Conservation (phyloP, 768 basidiomycete species). For the Phylloporus rhodoxanthus region DNA sequence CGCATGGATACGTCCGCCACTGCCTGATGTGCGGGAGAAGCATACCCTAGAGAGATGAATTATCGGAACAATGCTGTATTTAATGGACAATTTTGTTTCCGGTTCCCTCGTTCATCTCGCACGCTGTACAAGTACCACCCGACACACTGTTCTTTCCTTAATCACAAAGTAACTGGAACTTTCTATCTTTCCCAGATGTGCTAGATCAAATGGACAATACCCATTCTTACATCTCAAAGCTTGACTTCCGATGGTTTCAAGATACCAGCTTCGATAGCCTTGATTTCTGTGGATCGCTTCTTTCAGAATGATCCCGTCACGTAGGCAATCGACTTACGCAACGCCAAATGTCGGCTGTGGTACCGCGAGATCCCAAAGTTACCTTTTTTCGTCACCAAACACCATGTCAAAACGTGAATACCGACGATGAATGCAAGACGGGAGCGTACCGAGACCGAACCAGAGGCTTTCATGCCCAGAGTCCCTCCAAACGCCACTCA, state of each 20-base stretch:
- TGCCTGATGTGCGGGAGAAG: slow-evolving; percentile 11
- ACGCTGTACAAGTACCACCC: background rate
- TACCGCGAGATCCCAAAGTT: slow-evolving; percentile 22
- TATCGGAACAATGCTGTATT: background rate
- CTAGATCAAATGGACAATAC: no score
- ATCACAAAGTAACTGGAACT: no score
- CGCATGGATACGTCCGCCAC: slow-evolving; percentile 7
- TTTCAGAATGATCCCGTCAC: background rate
- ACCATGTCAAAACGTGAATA: background rate
- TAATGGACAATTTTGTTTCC: background rate
- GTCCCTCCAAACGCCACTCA: slow-evolving; percentile 35
- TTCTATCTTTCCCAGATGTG: no score
- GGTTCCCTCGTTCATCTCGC: background rate
- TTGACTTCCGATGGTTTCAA: slow-evolving; percentile 17
- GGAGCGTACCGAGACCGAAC: slow-evolving; percentile 25
- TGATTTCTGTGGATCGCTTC: slow-evolving; percentile 18
- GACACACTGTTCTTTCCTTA: no score
- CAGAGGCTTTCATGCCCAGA: slow-evolving; percentile 34
- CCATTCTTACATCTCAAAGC: slow-evolving; percentile 12
- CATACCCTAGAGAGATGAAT: background rate
- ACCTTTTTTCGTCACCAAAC: slow-evolving; percentile 8
- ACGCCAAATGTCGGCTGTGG: slow-evolving; percentile 27
- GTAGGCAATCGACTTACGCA: slow-evolving; percentile 21
- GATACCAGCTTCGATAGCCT: slow-evolving; percentile 27
- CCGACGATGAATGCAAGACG: background rate